phyloP scores from a whole-genome alignment of 2,329 filamentous ascomycete species.

The Apiospora phragmitis region DNA sequence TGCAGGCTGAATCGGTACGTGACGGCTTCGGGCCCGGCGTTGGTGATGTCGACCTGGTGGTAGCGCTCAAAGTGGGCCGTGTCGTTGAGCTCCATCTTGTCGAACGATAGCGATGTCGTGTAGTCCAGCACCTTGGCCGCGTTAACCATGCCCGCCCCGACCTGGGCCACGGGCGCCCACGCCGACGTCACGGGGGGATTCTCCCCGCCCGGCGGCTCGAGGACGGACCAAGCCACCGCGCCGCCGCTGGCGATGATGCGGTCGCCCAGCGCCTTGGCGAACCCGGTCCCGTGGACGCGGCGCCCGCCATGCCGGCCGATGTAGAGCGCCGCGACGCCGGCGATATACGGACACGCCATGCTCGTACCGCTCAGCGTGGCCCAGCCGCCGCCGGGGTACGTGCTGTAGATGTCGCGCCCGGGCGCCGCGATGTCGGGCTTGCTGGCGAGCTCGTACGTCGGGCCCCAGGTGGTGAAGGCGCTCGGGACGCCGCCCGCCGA shows the following conservation, averaged over 20 bases:
- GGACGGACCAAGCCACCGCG: conserved; percentile 25
- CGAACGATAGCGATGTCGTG: conserved; percentile 35
- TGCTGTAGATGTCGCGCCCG: conserved; percentile 45
- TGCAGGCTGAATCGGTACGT: conserved; percentile 31
- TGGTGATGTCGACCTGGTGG: conserved; percentile 30
- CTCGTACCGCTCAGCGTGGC: conserved; percentile 45
- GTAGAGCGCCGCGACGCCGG: conserved; percentile 39
- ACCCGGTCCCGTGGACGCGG: conserved; percentile 26
- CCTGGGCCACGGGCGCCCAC: conserved; percentile 1
- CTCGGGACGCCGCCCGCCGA: conserved; percentile 35
- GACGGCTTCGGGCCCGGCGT: conserved; percentile 32
- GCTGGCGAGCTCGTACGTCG: conserved; percentile 40
- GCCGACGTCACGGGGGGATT: neutral
- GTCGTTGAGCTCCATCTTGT: conserved; percentile 44
- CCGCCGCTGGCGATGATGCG: conserved; percentile 33
- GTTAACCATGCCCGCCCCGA: conserved; percentile 40
- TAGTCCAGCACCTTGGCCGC: conserved; percentile 39
- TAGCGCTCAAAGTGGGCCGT: conserved; percentile 35
- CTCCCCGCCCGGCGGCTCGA: conserved; percentile 11
- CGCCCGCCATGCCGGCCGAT: conserved; percentile 32
- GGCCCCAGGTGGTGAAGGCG: conserved; percentile 43
- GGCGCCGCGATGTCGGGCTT: conserved; percentile 44
- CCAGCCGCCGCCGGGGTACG: conserved; percentile 35
- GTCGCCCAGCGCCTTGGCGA: conserved; percentile 25
- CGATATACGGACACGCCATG: conserved; percentile 47